Percentiles rank a stretch among this genome's conserved stretches.
Evolutionary conservation across 208 protist species (phyloP).

Genomic region (Trypanosoma brucei): DNA sequence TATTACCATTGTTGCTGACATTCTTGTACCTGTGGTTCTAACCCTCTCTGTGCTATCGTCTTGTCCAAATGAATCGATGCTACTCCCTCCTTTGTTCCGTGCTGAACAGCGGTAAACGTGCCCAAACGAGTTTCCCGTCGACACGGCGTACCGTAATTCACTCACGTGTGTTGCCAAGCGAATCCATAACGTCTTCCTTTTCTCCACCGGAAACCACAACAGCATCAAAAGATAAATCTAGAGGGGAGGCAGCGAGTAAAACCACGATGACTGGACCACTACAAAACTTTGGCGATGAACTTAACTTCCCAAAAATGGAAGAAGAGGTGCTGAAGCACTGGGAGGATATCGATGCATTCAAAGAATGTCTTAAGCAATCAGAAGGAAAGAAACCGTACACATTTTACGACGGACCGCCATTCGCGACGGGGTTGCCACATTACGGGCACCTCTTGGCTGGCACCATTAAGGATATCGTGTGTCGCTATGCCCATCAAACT

Average conservation of each 20-base stretch:
- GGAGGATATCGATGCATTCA: slow-evolving; percentile 95
- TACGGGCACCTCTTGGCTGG: slow-evolving; percentile 99
- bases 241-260: neutral
- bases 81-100: slow-evolving; percentile 2
- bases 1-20: neutral
- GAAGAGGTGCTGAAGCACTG: slow-evolving; percentile 93
- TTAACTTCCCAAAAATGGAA: slow-evolving; percentile 94
- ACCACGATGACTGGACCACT: slow-evolving; percentile 18
- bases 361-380: slow-evolving; percentile 91
- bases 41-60: neutral
- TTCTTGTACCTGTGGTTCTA: neutral
- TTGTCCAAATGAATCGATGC: slow-evolving; percentile 1
- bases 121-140: slow-evolving; percentile 36
- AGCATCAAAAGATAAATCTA: slow-evolving; percentile 12
- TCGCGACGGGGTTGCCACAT: slow-evolving; percentile 99
- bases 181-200: slow-evolving; percentile 12
- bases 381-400: slow-evolving; percentile 83
- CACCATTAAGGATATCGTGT: slow-evolving; percentile 99
- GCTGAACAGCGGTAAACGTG: slow-evolving; percentile 30
- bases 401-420: slow-evolving; percentile 99
- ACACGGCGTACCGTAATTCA: slow-evolving; percentile 48
- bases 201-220: slow-evolving; percentile 7
- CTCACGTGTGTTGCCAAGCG: neutral
- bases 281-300: slow-evolving; percentile 57
- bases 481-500: slow-evolving; percentile 96